phyloP scores from a whole-genome alignment of 345 rosid genomes.

The Iberis pinnata region DNA sequence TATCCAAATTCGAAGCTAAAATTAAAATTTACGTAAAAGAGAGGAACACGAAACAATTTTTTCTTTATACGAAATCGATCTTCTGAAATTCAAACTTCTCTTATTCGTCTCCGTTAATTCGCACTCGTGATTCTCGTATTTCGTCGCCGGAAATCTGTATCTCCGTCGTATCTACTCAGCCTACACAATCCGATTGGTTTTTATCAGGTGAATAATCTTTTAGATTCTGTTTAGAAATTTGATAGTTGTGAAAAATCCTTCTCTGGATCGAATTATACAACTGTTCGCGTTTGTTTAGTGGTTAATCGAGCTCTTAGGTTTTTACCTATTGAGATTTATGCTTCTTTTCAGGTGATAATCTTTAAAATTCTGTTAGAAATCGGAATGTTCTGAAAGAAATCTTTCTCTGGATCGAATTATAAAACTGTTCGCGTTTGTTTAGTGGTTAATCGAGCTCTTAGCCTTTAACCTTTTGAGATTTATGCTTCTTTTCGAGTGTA shows the following conservation, averaged over 20 bases:
- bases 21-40: no score
- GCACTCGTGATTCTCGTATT: no score
- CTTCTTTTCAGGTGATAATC: not conserved
- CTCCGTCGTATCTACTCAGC: slow-evolving; percentile 17
- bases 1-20: no score
- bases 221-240: not conserved
- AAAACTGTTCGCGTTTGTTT: slow-evolving; percentile 3
- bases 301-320: not conserved
- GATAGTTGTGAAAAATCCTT: not conserved
- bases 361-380: no score
- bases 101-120: not conserved
- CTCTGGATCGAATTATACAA: slow-evolving; percentile 2
- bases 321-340: not conserved
- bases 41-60: no score
- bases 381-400: no score
- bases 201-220: slow-evolving; percentile 21
- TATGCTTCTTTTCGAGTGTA: not conserved
- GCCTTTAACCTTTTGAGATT: not conserved
- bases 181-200: slow-evolving; percentile 7
- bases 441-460: not conserved
- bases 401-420: slow-evolving; percentile 11
- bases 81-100: no score
- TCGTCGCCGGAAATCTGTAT: slow-evolving; percentile 16
- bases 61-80: no score
- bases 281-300: not conserved